phyloP scores from a whole-genome alignment of 345 rosid species.

The Murraya paniculata region DNA sequence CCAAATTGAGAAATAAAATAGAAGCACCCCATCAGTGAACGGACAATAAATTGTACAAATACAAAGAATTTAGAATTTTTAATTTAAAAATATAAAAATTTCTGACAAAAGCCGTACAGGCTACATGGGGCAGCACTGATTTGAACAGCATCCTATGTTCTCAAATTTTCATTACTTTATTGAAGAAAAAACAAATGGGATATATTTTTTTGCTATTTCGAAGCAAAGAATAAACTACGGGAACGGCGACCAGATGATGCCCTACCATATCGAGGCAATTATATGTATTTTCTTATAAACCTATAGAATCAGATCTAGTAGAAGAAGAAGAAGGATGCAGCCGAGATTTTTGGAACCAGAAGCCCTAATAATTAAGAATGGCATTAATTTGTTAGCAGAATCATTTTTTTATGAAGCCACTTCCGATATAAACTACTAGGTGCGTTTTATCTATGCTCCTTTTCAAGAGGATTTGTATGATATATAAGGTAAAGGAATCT shows the following conservation, averaged over 20 bases:
- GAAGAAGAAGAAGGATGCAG: slow-evolving; percentile 1
- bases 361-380: slow-evolving; percentile 19
- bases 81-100: background rate
- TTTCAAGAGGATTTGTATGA: background rate
- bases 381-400: slow-evolving; percentile 16
- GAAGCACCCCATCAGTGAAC: background rate
- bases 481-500: background rate
- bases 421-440: background rate
- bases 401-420: background rate
- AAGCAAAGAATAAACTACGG: slow-evolving; percentile 21
- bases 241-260: slow-evolving; percentile 13
- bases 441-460: background rate
- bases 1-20: background rate
- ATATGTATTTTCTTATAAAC: slow-evolving; percentile 1
- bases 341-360: slow-evolving; percentile 17
- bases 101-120: slow-evolving; percentile 44
- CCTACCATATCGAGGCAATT: slow-evolving; percentile 28
- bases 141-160: slow-evolving; percentile 59
- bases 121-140: slow-evolving; percentile 44
- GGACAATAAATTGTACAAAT: background rate
- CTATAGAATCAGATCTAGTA: slow-evolving; percentile 12
- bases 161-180: slow-evolving; percentile 14
- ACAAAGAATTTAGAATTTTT: background rate
- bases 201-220: background rate
- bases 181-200: slow-evolving; percentile 1